Evolutionary conservation across 768 basidiomycete species (phyloP).

Genomic region (Rhizopogon sp.): DNA sequence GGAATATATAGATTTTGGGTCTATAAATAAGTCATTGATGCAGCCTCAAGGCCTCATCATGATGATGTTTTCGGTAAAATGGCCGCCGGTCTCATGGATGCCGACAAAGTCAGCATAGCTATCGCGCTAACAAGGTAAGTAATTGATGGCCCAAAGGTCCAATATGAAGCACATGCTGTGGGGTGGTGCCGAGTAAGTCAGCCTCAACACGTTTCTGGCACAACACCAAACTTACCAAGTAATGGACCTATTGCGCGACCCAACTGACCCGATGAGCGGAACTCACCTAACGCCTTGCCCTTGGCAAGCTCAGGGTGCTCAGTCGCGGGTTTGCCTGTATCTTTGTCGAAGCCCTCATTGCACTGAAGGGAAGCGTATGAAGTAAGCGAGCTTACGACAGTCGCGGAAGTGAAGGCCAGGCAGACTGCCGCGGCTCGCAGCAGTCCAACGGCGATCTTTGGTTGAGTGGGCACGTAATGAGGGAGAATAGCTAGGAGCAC

Average conservation of each 20-base stretch:
- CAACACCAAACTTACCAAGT: constrained; percentile 50
- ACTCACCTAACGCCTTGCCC: constrained; percentile 78
- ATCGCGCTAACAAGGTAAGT: constrained; percentile 67
- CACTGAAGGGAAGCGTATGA: constrained; percentile 89
- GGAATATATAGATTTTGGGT: not conserved
- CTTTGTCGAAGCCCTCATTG: constrained; percentile 61
- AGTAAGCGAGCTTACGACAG: constrained; percentile 91
- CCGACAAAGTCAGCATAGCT: constrained; percentile 59
- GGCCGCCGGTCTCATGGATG: constrained; percentile 50
- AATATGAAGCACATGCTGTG: constrained; percentile 80
- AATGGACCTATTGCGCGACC: constrained; percentile 91
- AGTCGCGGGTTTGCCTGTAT: constrained; percentile 49
- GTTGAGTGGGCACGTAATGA: constrained; percentile 36
- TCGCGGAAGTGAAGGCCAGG: constrained; percentile 92
- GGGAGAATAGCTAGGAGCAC: constrained; percentile 71
- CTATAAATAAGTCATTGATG: not conserved
- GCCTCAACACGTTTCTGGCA: constrained; percentile 8
- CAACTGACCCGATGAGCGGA: constrained; percentile 91
- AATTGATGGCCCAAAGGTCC: constrained; percentile 78
- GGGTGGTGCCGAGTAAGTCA: not conserved
- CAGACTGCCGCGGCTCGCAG: constrained; percentile 72
- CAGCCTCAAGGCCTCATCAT: constrained; percentile 1
- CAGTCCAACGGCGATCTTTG: constrained; percentile 43
- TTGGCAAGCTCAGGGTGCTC: constrained; percentile 71
- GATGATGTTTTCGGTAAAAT: constrained; percentile 1